Evolutionary conservation across 1,284 basidiomycete species (phyloP).

Genomic region (Psilocybe mexicana): DNA sequence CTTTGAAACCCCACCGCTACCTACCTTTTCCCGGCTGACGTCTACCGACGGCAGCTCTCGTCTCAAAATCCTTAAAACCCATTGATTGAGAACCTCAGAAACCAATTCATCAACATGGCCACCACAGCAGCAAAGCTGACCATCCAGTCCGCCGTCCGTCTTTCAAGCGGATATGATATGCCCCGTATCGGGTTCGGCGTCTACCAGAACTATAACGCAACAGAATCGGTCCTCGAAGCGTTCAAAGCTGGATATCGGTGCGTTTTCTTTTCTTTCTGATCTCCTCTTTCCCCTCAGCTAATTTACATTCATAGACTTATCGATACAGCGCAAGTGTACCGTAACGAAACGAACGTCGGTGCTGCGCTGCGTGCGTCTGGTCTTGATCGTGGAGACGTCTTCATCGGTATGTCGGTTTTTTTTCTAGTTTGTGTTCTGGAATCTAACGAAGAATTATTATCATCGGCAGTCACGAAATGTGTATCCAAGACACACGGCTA

Average conservation of each 20-base stretch:
- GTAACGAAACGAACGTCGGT: conserved; percentile 70
- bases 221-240: conserved; percentile 64
- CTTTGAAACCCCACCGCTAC: no score
- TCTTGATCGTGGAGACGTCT: conserved; percentile 55
- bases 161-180: conserved; percentile 52
- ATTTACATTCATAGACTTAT: conserved; percentile 48
- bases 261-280: conserved; percentile 6
- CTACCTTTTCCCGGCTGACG: no score
- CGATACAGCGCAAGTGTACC: conserved; percentile 74
- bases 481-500: conserved; percentile 56
- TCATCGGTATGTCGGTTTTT: conserved; percentile 58
- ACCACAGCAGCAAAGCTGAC: conserved; percentile 10
- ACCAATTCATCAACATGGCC: conserved; percentile 4
- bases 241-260: conserved; percentile 77
- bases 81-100: background rate
- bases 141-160: conserved; percentile 21
- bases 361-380: conserved; percentile 57
- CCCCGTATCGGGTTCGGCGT: conserved; percentile 84
- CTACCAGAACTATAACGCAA: conserved; percentile 67
- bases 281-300: background rate
- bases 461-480: conserved; percentile 59
- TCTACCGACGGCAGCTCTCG: no score
- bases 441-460: background rate
- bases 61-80: background rate
- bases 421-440: background rate